Conservation (phyloP, 2,329 filamentous ascomycete species). For the Neofusicoccum kwambonambiense region DNA sequence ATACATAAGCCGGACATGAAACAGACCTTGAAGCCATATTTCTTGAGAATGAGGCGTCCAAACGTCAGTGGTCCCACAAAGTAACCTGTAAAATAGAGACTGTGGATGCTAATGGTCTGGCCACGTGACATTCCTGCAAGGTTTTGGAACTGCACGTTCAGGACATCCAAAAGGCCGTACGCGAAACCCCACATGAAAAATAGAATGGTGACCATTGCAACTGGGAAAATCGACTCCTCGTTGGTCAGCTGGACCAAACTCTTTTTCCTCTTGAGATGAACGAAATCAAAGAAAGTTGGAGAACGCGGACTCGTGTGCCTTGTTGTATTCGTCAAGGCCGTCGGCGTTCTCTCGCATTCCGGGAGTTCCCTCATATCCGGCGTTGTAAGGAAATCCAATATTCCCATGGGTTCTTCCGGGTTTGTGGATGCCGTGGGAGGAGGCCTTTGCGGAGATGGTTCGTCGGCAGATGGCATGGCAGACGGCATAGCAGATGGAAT, state of each 20-base stretch:
- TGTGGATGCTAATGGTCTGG: constrained; percentile 66
- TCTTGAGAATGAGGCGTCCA: constrained; percentile 57
- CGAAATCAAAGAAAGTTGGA: constrained; percentile 71
- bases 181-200: constrained; percentile 91
- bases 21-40: constrained; percentile 62
- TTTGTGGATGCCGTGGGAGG: constrained; percentile 18
- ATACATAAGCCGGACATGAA: constrained; percentile 60
- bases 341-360: constrained; percentile 33
- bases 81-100: constrained; percentile 71
- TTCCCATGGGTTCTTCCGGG: constrained; percentile 35
- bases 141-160: constrained; percentile 69
- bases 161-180: constrained; percentile 79
- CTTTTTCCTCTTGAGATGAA: constrained; percentile 64
- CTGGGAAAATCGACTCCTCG: constrained; percentile 68
- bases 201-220: constrained; percentile 71
- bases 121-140: constrained; percentile 61
- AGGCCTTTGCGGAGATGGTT: background rate
- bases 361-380: constrained; percentile 44
- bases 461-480: background rate
- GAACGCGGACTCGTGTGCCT: constrained; percentile 33
- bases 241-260: constrained; percentile 66
- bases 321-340: constrained; percentile 39
- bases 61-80: constrained; percentile 68
- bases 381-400: constrained; percentile 56
- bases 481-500: constrained; percentile 10